These are phyloP conservation scores for Acacia pycnantha DNA, from an alignment of 331 rosid genomes.

Conservation along the genomic window DNA sequence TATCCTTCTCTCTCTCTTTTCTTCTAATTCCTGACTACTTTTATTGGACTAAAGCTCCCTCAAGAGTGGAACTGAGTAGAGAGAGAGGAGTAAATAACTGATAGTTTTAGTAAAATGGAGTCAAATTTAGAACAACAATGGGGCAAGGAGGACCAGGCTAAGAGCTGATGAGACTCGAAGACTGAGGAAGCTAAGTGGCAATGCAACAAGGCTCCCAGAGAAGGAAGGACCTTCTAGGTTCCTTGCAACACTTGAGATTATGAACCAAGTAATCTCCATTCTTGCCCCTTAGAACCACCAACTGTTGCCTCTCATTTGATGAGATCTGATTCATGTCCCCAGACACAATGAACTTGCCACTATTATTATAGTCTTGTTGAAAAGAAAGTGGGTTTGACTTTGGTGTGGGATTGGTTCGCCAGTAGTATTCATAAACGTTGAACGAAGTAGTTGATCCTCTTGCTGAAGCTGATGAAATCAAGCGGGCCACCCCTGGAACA, in stretches of 20 bases:
- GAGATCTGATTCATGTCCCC: constrained; percentile 23
- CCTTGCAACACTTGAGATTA: constrained; percentile 60
- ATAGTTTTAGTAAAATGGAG: constrained; percentile 26
- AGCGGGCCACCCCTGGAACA: constrained; percentile 37
- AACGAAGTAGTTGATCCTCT: constrained; percentile 35
- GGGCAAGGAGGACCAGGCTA: neutral
- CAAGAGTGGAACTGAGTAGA: constrained; percentile 28
- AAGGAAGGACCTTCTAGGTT: constrained; percentile 68
- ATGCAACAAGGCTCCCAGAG: constrained; percentile 86
- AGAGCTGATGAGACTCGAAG: neutral
- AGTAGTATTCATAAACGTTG: constrained; percentile 59
- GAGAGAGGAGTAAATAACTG: constrained; percentile 31
- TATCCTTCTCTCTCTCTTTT: constrained; percentile 13
- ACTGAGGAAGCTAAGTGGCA: constrained; percentile 71
- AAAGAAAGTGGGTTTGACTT: constrained; percentile 8
- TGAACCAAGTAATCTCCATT: constrained; percentile 46
- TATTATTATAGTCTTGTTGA: neutral
- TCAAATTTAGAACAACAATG: constrained; percentile 28
- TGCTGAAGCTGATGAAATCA: constrained; percentile 28
- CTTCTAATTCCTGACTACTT: constrained; percentile 9
- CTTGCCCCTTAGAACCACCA: constrained; percentile 46
- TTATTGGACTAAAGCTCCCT: constrained; percentile 46
- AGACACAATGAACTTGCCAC: constrained; percentile 20
- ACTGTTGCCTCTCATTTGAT: constrained; percentile 36
- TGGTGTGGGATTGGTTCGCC: constrained; percentile 45